Evolutionary conservation across 1,284 basidiomycete species (phyloP), one percentile per base, ranked within the genome.

Genomic region (Chondrostereum purpureum): DNA sequence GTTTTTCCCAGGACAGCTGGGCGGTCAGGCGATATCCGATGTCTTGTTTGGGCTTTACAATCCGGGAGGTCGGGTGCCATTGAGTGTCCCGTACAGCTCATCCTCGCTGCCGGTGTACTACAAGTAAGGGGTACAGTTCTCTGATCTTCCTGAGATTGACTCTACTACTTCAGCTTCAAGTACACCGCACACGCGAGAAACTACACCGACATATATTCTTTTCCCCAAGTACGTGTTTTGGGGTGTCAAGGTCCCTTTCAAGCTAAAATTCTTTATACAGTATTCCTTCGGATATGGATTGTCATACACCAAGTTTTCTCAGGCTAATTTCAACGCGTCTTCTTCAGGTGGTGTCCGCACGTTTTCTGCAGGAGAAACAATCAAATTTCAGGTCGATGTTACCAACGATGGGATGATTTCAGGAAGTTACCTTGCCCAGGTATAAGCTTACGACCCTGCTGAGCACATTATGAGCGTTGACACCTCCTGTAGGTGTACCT

Each of bases 1-100:
- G 59, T 59, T 60, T 49, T 62, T 60, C 50, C 55, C 58, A 2
- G 58, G 60, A 13, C 60, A 60, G 49, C 55, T 52, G 2, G 60
- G 60, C 5, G 60, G 60, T 11, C 57, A 57, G 39, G 60, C 60
- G 8, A 57, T 62, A 39, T 42, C 58, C 1, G 55, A 62, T 18
- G 53, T 58, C 14, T 46, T 62, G 11, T 60, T 60, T 42, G 60
- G 60, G 10, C 46, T 54, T 20, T 55, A 55, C 48, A 60, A 57
- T 39, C 60, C 60, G 10, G 60, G 59, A 18, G 60, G 53, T 4
- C 52, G 59, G 12, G 50, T 62, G 8, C 54, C 60, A 2, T 42
- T 62, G 5, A 58, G 58, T 39, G 55, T 62, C 4, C 60, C 60
- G 3, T 56, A 51, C 18, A 47, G 54, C 39, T 54, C 50, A 24